Percentiles rank a stretch among this genome's conserved stretches.
phyloP scores from a whole-genome alignment of 1,284 basidiomycete species.

The Irpex sp. region DNA sequence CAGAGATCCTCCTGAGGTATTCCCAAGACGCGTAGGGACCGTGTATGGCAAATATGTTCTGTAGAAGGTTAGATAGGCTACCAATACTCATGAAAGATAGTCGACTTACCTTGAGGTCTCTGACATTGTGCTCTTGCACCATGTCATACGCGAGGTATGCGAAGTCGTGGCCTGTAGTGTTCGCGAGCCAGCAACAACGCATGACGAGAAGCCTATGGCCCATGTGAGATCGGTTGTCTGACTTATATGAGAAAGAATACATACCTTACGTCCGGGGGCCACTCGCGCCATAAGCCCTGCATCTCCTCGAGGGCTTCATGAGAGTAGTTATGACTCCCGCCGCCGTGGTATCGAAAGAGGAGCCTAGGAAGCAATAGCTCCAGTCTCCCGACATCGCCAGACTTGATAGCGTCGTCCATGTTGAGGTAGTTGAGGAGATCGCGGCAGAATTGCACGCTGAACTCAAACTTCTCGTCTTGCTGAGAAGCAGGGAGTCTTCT shows the following conservation, averaged over 20 bases:
- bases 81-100: neutral
- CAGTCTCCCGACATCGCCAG: conserved; percentile 33
- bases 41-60: neutral
- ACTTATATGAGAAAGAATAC: conserved; percentile 1
- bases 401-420: conserved; percentile 27
- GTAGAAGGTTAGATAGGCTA: neutral
- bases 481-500: conserved; percentile 12
- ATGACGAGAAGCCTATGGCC: neutral
- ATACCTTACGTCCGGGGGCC: conserved; percentile 25
- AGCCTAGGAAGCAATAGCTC: conserved; percentile 27
- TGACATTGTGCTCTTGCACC: conserved; percentile 15
- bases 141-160: conserved; percentile 14
- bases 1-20: conserved; percentile 4
- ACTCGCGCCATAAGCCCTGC: conserved; percentile 30
- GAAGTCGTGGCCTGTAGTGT: conserved; percentile 22
- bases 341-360: conserved; percentile 26
- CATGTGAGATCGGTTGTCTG: neutral
- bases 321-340: conserved; percentile 27
- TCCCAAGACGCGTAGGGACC: conserved; percentile 12
- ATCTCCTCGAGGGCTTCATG: conserved; percentile 30
- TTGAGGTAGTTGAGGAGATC: conserved; percentile 31
- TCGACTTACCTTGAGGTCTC: conserved; percentile 11
- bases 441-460: conserved; percentile 26
- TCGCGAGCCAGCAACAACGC: conserved; percentile 30
- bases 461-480: conserved; percentile 22